These are phyloP conservation scores for Phytophthora pseudosyringae DNA, from an alignment of 352 stramenopile genomes.

Conservation along the genomic window DNA sequence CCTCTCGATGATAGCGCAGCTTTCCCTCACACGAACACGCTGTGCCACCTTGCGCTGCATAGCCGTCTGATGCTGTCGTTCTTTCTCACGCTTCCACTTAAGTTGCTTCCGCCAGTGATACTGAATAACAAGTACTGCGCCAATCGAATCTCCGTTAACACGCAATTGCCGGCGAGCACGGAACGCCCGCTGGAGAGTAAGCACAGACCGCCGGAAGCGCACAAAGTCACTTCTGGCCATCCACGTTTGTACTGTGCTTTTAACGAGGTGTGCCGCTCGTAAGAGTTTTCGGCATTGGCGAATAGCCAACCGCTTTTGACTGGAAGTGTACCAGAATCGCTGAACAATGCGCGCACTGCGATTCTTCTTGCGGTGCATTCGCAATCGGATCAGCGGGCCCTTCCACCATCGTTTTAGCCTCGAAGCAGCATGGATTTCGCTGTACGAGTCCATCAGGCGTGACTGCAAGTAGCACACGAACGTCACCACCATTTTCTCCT, in stretches of 20 bases:
- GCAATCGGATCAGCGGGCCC: slow-evolving; percentile 56
- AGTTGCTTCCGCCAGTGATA: slow-evolving; percentile 41
- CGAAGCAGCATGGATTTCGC: slow-evolving; percentile 91
- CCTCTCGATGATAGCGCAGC: slow-evolving; percentile 46
- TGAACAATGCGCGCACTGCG: slow-evolving; percentile 64
- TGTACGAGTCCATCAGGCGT: slow-evolving; percentile 93
- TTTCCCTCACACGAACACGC: slow-evolving; percentile 36
- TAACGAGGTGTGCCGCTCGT: slow-evolving; percentile 62
- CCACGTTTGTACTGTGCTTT: slow-evolving; percentile 42
- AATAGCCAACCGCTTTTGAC: slow-evolving; percentile 70
- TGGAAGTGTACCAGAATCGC: slow-evolving; percentile 86
- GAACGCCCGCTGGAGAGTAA: slow-evolving; percentile 46
- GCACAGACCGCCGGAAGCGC: slow-evolving; percentile 37
- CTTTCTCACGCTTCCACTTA: slow-evolving; percentile 24
- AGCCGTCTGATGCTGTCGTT: slow-evolving; percentile 18
- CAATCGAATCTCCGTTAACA: slow-evolving; percentile 24
- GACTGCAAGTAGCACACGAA: slow-evolving; percentile 95
- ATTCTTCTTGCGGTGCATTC: slow-evolving; percentile 68
- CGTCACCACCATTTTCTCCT: slow-evolving; percentile 95
- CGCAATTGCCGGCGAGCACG: slow-evolving; percentile 29
- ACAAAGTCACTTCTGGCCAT: slow-evolving; percentile 32
- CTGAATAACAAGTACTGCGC: slow-evolving; percentile 44
- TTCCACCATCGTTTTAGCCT: slow-evolving; percentile 89
- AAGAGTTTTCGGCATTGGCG: slow-evolving; percentile 72
- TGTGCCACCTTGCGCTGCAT: slow-evolving; percentile 30